phyloP scores from a whole-genome alignment of 208 protist genomes.

The Trypanosoma caninum region DNA sequence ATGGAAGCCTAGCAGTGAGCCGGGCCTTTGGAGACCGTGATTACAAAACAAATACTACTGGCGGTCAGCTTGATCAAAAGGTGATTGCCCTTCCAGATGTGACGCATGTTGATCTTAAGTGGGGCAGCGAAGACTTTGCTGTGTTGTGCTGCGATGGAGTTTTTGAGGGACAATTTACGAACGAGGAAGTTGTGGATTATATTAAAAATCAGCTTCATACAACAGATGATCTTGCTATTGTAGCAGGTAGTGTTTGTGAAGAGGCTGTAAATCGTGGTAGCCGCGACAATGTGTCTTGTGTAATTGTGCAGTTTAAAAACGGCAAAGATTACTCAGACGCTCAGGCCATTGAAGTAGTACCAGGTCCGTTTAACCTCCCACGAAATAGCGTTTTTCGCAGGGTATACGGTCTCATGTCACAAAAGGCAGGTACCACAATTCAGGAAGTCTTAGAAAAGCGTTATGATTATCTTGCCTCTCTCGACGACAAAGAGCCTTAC shows the following conservation, averaged over 20 bases:
- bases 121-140: constrained; percentile 71
- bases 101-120: constrained; percentile 67
- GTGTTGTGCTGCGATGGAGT: constrained; percentile 92
- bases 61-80: constrained; percentile 77
- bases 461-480: constrained; percentile 58
- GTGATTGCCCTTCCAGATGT: constrained; percentile 90
- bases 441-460: constrained; percentile 77
- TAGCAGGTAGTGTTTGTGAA: constrained; percentile 81
- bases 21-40: constrained; percentile 93
- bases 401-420: constrained; percentile 80
- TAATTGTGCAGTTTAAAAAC: constrained; percentile 87
- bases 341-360: constrained; percentile 63
- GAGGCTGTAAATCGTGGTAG: constrained; percentile 88
- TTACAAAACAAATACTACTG: constrained; percentile 82
- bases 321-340: constrained; percentile 76
- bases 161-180: constrained; percentile 90
- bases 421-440: constrained; percentile 65
- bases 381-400: constrained; percentile 75
- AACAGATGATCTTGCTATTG: constrained; percentile 71
- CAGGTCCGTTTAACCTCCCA: constrained; percentile 77
- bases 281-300: constrained; percentile 90
- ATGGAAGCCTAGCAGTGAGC: constrained; percentile 92
- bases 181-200: constrained; percentile 87
- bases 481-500: constrained; percentile 32
- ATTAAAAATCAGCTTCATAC: constrained; percentile 76